phyloP scores from a whole-genome alignment of 2,329 filamentous ascomycete genomes.

The Aspergillus aculeatus region DNA sequence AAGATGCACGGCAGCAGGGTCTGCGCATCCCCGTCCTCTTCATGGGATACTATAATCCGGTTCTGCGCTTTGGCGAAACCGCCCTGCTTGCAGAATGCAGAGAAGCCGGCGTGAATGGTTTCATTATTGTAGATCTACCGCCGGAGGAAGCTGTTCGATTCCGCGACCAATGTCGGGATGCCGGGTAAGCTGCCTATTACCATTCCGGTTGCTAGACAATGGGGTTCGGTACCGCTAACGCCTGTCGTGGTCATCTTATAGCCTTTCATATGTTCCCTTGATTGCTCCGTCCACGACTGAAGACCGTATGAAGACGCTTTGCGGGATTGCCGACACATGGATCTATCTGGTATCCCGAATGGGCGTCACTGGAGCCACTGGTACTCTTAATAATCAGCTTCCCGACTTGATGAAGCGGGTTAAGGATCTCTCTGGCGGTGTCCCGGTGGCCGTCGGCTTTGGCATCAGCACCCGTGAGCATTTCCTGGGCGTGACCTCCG shows the following conservation, averaged over 20 bases:
- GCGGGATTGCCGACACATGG: conserved; percentile 91
- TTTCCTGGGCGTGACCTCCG: conserved; percentile 73
- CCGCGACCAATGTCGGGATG: conserved; percentile 75
- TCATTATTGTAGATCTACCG: conserved; percentile 93
- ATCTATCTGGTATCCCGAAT: conserved; percentile 95
- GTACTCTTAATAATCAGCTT: conserved; percentile 74
- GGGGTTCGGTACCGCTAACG: neutral
- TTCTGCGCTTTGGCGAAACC: conserved; percentile 89
- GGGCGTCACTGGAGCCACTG: conserved; percentile 86
- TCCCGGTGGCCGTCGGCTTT: conserved; percentile 86
- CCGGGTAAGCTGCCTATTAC: conserved; percentile 55
- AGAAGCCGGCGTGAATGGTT: conserved; percentile 84
- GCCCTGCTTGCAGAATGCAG: conserved; percentile 76
- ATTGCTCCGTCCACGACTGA: conserved; percentile 91
- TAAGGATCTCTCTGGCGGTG: conserved; percentile 81
- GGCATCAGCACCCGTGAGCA: conserved; percentile 91
- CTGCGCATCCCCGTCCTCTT: conserved; percentile 79
- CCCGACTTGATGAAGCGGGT: conserved; percentile 76
- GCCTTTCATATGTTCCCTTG: conserved; percentile 86
- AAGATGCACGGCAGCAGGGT: conserved; percentile 70
- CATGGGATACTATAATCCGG: conserved; percentile 98
- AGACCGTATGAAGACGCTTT: conserved; percentile 84
- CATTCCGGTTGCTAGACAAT: too few relatives aligned
- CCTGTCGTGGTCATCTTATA: conserved; percentile 30
- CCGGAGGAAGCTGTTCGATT: conserved; percentile 94